These are phyloP conservation scores for Parafenestella ontariensis DNA, from an alignment of 2,329 filamentous ascomycete species.

Conservation along the genomic window DNA sequence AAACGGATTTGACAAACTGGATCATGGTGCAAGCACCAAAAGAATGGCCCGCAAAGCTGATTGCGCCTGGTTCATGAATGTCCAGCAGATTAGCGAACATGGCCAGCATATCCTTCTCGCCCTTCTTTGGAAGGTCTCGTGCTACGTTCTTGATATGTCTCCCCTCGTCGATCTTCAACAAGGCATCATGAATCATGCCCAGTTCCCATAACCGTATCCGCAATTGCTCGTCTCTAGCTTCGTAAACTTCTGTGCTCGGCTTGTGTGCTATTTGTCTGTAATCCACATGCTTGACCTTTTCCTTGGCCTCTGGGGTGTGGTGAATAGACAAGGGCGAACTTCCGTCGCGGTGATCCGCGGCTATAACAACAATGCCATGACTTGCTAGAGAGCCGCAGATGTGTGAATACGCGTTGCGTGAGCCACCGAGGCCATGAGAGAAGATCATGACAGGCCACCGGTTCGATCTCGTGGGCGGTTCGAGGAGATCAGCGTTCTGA, in stretches of 20 bases:
- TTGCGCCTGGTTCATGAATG: slow-evolving; percentile 72
- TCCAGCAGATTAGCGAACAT: slow-evolving; percentile 69
- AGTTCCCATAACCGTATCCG: slow-evolving; percentile 81
- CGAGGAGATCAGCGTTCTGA: slow-evolving; percentile 71
- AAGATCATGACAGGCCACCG: slow-evolving; percentile 85
- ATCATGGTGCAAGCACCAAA: slow-evolving; percentile 78
- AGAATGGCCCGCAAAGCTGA: slow-evolving; percentile 80
- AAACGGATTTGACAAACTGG: slow-evolving; percentile 81
- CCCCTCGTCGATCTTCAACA: slow-evolving; percentile 70
- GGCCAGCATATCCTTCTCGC: slow-evolving; percentile 57
- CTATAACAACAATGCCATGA: slow-evolving; percentile 80
- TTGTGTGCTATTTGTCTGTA: slow-evolving; percentile 64
- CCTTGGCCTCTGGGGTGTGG: slow-evolving; percentile 61
- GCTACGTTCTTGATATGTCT: slow-evolving; percentile 55
- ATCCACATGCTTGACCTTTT: slow-evolving; percentile 51
- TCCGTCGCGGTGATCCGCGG: slow-evolving; percentile 83
- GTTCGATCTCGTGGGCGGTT: slow-evolving; percentile 54
- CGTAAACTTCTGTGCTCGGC: slow-evolving; percentile 69
- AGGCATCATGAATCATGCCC: slow-evolving; percentile 71
- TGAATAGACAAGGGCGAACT: slow-evolving; percentile 78
- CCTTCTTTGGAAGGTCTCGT: slow-evolving; percentile 48
- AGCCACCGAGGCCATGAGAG: slow-evolving; percentile 83
- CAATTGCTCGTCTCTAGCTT: slow-evolving; percentile 73
- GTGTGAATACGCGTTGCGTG: slow-evolving; percentile 85
- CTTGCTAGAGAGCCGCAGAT: slow-evolving; percentile 79